These are phyloP conservation scores for Neotropicomus parvogracilis DNA, from an alignment of 1,284 basidiomycete genomes.

Conservation along the genomic window DNA sequence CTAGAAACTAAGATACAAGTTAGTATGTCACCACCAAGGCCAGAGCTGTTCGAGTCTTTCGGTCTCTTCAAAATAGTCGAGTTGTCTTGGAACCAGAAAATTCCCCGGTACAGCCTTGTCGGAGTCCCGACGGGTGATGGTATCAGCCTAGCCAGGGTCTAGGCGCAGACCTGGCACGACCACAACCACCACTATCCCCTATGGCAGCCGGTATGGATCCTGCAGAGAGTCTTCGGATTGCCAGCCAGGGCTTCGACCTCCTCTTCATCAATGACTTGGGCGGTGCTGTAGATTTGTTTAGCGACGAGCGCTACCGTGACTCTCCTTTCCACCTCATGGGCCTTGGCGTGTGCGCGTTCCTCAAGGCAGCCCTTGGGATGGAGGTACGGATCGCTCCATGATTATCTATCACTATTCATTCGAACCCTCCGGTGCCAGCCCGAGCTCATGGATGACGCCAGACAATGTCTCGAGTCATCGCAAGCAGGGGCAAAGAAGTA, in stretches of 20 bases:
- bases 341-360: conserved; percentile 66
- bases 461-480: conserved; percentile 49
- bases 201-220: conserved; percentile 23
- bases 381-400: conserved; percentile 46
- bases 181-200: not conserved
- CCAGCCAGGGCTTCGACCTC: conserved; percentile 59
- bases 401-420: not conserved
- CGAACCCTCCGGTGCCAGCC: conserved; percentile 10
- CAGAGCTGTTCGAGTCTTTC: too few relatives aligned
- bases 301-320: conserved; percentile 32
- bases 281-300: conserved; percentile 50
- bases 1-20: too few relatives aligned
- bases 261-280: conserved; percentile 66
- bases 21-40: too few relatives aligned
- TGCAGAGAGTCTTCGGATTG: conserved; percentile 44
- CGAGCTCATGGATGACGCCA: conserved; percentile 47
- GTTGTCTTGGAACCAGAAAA: not conserved
- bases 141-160: too few relatives aligned
- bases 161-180: too few relatives aligned
- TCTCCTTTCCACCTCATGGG: conserved; percentile 72
- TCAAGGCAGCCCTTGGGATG: conserved; percentile 78
- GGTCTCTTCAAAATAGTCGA: too few relatives aligned
- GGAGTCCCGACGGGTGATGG: too few relatives aligned
- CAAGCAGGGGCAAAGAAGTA: conserved; percentile 60
- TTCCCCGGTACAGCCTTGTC: not conserved